A percentile compares a stretch with the other conserved stretches of the same genome.
These are phyloP conservation scores for Aegilops bicornis DNA, from an alignment of 176 grass and related monocot species.

Conservation along the genomic window DNA sequence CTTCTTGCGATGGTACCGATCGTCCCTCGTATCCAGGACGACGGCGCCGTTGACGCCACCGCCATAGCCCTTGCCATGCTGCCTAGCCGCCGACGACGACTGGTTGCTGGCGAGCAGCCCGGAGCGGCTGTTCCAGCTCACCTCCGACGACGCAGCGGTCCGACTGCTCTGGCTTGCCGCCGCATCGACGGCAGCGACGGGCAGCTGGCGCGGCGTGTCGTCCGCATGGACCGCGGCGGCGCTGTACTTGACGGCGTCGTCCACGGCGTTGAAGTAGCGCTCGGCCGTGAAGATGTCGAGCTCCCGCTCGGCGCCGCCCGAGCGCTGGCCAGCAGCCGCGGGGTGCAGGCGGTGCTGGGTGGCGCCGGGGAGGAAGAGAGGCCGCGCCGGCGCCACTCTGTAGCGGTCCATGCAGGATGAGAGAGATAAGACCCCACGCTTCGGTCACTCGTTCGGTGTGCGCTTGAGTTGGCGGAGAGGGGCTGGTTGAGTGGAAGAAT, in stretches of 20 bases:
- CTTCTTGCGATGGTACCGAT: no score
- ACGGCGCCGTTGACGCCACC: no score
- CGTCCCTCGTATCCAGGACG: no score
- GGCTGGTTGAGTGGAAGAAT: not conserved
- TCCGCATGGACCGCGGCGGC: not conserved
- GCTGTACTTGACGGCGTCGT: constrained; percentile 7
- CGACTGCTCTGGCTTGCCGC: no score
- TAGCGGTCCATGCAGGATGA: constrained; percentile 35
- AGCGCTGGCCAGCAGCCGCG: not conserved
- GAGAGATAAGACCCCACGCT: not conserved
- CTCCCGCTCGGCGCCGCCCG: constrained; percentile 34
- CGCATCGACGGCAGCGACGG: no score
- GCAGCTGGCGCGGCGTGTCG: no score
- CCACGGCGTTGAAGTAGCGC: constrained; percentile 54
- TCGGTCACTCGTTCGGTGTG: not conserved
- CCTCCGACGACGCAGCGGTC: no score
- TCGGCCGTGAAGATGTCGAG: constrained; percentile 72
- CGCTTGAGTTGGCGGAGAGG: not conserved
- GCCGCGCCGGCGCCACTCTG: constrained; percentile 32
- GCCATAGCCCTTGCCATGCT: no score
- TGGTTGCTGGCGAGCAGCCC: no score
- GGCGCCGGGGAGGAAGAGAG: constrained; percentile 4
- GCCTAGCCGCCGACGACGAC: no score
- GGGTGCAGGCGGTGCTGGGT: not conserved
- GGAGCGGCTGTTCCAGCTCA: no score